Evolutionary conservation across 345 rosid genomes (phyloP).

Genomic region (Citrus hindsii): DNA sequence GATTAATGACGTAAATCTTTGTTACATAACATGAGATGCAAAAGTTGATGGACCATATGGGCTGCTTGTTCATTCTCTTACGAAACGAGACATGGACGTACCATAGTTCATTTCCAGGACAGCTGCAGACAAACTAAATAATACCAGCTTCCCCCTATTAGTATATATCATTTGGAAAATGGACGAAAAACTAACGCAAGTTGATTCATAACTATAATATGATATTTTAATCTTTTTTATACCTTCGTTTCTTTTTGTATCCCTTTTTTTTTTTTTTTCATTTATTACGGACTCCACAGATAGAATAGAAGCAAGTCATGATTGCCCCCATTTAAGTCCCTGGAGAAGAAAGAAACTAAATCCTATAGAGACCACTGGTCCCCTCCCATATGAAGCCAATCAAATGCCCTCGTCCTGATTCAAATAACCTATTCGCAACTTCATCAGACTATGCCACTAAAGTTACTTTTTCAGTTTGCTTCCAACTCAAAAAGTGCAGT

Average conservation of each 20-base stretch:
- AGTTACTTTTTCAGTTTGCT: conserved; percentile 20
- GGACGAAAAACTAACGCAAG: too few relatives aligned
- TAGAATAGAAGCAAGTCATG: conserved; percentile 14
- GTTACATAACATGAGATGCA: not conserved
- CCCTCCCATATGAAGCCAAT: conserved; percentile 42
- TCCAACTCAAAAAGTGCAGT: conserved; percentile 29
- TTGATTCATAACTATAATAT: too few relatives aligned
- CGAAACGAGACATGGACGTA: too few relatives aligned
- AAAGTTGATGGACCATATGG: not conserved
- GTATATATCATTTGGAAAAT: too few relatives aligned
- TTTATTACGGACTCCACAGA: not conserved
- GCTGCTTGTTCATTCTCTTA: not conserved
- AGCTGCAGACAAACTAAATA: too few relatives aligned
- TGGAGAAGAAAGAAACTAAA: conserved; percentile 22
- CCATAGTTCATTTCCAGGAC: too few relatives aligned
- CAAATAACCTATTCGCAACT: not conserved
- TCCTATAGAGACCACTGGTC: conserved; percentile 17
- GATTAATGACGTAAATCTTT: not conserved
- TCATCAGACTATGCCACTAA: not conserved
- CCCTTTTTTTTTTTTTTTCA: too few relatives aligned
- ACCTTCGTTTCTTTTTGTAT: too few relatives aligned
- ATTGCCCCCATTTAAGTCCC: conserved; percentile 11
- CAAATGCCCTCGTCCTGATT: conserved; percentile 8
- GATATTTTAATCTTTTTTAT: too few relatives aligned
- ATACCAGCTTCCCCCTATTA: too few relatives aligned